A percentile compares a stretch with the other conserved stretches of the same genome.
Conservation (phyloP, 176 grass and related monocot species). For the Zoysia pacifica region DNA sequence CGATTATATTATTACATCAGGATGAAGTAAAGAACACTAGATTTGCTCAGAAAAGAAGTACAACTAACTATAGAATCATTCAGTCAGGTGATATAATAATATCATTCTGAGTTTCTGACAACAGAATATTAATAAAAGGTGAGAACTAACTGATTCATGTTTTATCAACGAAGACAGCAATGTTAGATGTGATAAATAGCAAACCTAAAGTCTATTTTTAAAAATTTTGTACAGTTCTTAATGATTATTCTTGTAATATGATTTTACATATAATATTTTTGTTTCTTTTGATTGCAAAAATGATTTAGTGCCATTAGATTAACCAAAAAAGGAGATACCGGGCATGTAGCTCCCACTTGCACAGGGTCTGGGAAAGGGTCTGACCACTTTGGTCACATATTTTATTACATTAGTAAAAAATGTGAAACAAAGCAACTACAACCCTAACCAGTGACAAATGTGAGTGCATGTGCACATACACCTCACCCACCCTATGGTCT, state of each 20-base stretch:
- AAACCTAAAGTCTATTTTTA: background rate
- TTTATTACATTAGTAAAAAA: background rate
- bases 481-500: background rate
- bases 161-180: slow-evolving; percentile 1
- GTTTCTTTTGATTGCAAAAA: background rate
- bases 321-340: background rate
- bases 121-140: background rate
- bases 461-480: background rate
- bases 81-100: background rate
- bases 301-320: background rate
- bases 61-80: background rate
- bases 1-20: background rate
- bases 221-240: background rate
- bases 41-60: background rate
- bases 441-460: background rate
- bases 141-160: background rate
- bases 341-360: too few relatives aligned
- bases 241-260: background rate
- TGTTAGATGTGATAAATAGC: background rate
- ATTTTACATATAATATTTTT: background rate
- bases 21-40: background rate
- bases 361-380: too few relatives aligned
- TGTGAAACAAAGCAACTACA: background rate
- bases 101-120: background rate
- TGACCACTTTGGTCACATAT: too few relatives aligned